A percentile compares a stretch with the other conserved stretches of the same genome.
phyloP scores from a whole-genome alignment of 2,329 filamentous ascomycete species.

The Alternaria longipes region DNA sequence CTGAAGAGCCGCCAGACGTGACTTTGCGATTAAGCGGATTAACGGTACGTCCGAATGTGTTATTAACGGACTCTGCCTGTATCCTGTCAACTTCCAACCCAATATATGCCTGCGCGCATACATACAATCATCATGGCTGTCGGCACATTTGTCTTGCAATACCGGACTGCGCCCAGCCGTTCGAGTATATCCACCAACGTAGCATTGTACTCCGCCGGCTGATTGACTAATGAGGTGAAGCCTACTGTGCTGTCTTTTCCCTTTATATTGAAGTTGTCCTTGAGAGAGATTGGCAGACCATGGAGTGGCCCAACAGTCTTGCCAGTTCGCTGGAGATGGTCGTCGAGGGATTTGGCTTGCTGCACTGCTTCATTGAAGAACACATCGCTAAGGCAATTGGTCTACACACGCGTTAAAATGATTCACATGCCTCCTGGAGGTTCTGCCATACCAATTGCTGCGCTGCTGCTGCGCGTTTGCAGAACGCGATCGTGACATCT shows the following conservation, averaged over 20 bases:
- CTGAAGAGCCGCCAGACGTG: slow-evolving; percentile 72
- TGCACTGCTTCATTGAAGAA: slow-evolving; percentile 64
- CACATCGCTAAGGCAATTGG: slow-evolving; percentile 68
- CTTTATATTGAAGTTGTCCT: slow-evolving; percentile 73
- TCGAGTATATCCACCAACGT: slow-evolving; percentile 67
- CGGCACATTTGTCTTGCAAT: slow-evolving; percentile 75
- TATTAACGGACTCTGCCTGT: slow-evolving; percentile 69
- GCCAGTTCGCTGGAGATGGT: slow-evolving; percentile 57
- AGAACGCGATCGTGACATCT: slow-evolving; percentile 63
- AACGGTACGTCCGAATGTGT: slow-evolving; percentile 68
- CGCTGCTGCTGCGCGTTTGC: slow-evolving; percentile 63
- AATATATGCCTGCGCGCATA: background rate
- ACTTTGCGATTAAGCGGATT: slow-evolving; percentile 68
- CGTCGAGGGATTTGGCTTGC: slow-evolving; percentile 63
- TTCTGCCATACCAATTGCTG: slow-evolving; percentile 60
- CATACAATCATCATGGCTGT: slow-evolving; percentile 71
- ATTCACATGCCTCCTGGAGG: background rate
- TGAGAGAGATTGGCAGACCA: slow-evolving; percentile 72
- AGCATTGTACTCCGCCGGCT: slow-evolving; percentile 66
- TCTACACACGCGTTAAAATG: slow-evolving; percentile 50
- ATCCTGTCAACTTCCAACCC: slow-evolving; percentile 9
- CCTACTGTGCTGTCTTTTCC: slow-evolving; percentile 70
- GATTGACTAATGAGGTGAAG: slow-evolving; percentile 68
- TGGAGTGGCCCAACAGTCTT: slow-evolving; percentile 70
- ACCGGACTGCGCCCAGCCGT: slow-evolving; percentile 70